Base-by-base conservation (phyloP, 768 basidiomycete genomes). In the Suillus alpinus region DNA sequence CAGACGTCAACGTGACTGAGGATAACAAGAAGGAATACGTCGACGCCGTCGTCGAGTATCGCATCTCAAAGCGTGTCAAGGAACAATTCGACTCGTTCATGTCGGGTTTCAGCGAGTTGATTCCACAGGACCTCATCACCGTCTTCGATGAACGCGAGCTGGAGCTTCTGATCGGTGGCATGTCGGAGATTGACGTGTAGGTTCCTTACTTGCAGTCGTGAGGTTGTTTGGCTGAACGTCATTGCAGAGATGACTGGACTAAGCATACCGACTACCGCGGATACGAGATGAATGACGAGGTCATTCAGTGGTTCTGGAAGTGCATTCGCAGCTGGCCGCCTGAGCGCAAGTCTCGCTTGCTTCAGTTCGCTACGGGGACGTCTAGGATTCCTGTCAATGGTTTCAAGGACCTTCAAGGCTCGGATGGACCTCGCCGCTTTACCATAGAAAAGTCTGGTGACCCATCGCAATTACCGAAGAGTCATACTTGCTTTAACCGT, bases 231-330 rank as follows among this genome's bases (percentile, higher is more conserved):
- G 34, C 37, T 58, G 52, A 31, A 32, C 4, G 6, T 47, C 52
- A 55, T 46, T 55, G 1, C 18, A 92, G 91, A 64, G 95, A 98
- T 65, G 96, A 97, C 73, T 98, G 97, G 97, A 93, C 89, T 71
- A 98, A 98, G 79, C 97, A 95, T 77, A 99, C 97, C 40, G 97
- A 98, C 73, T 98, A 98, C 77, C 89, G 96, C 65, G 96, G 94
- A 16, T 96, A 95, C 71, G 92, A 95, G 76, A 87, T 93, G 76
- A 91, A 89, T 68, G 94, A 96, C 71, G 94, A 96, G 69, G 92
- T 95, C 52, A 95, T 99, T 59, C 94, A 98, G 71, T 99, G 97
- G 97, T 99, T 99, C 89, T 99, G 97, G 97, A 94, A 98, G 78
- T 95, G 94, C 68, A 93, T 99, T 49, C 90, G 93, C 66, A 87